Percentiles rank a stretch among this genome's conserved stretches.
Conservation (phyloP, 1,139 yeast species). For the Hemisphaericaspora subhashii region DNA sequence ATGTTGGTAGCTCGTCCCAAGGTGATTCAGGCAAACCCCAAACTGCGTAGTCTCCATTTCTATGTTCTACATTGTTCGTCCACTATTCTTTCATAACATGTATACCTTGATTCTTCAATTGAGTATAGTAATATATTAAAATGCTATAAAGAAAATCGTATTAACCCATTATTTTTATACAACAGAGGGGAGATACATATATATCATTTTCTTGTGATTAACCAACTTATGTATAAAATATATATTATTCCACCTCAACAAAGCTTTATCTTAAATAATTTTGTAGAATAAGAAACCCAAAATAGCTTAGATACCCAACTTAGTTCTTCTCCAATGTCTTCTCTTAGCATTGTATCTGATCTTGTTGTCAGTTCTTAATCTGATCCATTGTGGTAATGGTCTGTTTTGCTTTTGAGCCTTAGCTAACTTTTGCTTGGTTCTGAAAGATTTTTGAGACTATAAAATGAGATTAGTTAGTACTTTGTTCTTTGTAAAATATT, state of each 20-base stretch:
- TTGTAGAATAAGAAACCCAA: slow-evolving; percentile 6
- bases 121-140: slow-evolving; percentile 6
- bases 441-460: slow-evolving; percentile 96
- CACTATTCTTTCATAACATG: neutral
- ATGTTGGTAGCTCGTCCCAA: too few relatives aligned
- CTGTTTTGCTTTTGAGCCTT: slow-evolving; percentile 99
- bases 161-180: slow-evolving; percentile 12
- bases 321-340: slow-evolving; percentile 99
- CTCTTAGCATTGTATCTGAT: slow-evolving; percentile 99
- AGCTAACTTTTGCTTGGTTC: slow-evolving; percentile 98
- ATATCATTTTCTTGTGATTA: neutral
- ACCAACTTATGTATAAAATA: neutral
- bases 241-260: neutral
- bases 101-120: slow-evolving; percentile 1
- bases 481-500: neutral
- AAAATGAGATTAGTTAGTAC: slow-evolving; percentile 21
- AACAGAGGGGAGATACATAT: slow-evolving; percentile 3
- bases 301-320: slow-evolving; percentile 84
- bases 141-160: slow-evolving; percentile 12
- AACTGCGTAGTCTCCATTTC: too few relatives aligned
- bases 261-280: neutral
- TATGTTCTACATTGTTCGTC: neutral
- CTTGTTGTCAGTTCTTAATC: slow-evolving; percentile 97
- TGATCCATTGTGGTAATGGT: slow-evolving; percentile 99
- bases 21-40: too few relatives aligned